A percentile compares a stretch with the other conserved stretches of the same genome.
phyloP scores from a whole-genome alignment of 2,329 filamentous ascomycete genomes.

The Aaosphaeria pasadenensis region DNA sequence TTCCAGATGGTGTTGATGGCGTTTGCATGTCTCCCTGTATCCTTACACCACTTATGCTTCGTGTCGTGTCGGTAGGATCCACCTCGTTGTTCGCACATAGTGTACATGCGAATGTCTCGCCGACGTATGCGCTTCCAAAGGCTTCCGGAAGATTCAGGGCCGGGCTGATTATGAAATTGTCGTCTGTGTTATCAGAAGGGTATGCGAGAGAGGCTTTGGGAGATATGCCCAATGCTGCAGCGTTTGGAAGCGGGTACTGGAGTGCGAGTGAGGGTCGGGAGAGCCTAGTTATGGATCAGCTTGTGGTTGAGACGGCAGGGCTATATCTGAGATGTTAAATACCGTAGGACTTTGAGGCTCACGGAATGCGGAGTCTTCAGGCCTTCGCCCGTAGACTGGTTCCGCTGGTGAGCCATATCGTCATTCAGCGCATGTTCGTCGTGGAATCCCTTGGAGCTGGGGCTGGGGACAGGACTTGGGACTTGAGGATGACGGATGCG shows the following conservation, averaged over 20 bases:
- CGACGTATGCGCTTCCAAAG: conserved; percentile 93
- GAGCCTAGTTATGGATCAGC: conserved; percentile 53
- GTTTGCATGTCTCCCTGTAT: conserved; percentile 96
- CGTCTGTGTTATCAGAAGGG: conserved; percentile 49
- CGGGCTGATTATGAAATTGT: conserved; percentile 57
- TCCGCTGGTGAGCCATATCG: conserved; percentile 38
- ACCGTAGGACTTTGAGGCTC: conserved; percentile 81
- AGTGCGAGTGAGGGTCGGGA: conserved; percentile 75
- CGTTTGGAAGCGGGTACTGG: conserved; percentile 63
- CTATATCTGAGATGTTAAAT: conserved; percentile 44
- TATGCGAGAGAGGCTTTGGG: conserved; percentile 68
- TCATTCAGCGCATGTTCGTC: no score
- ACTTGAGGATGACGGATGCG: no score
- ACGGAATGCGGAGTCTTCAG: conserved; percentile 66
- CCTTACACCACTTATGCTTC: conserved; percentile 68
- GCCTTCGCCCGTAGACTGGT: conserved; percentile 36
- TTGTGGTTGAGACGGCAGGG: conserved; percentile 1
- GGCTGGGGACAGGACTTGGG: no score
- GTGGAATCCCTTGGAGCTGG: no score
- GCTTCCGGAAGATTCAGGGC: conserved; percentile 80
- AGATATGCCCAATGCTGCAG: conserved; percentile 50
- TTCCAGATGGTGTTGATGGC: conserved; percentile 62
- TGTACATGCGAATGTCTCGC: conserved; percentile 91
- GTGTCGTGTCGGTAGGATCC: conserved; percentile 33
- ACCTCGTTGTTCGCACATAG: conserved; percentile 93